phyloP scores from a whole-genome alignment of 1,284 basidiomycete genomes.

The Wolfiporia cocos region DNA sequence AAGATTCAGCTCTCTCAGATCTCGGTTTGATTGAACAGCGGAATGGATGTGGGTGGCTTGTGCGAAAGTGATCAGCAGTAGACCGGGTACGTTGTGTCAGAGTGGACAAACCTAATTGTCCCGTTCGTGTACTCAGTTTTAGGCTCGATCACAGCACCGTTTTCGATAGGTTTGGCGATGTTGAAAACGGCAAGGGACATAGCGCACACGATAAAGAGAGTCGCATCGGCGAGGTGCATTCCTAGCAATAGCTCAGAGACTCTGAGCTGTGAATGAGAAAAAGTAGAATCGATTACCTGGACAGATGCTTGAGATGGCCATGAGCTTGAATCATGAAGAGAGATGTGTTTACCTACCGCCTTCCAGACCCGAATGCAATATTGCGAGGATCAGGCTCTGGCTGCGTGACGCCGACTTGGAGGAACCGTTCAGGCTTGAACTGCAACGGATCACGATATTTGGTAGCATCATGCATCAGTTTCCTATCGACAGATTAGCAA shows the following conservation, averaged over 20 bases:
- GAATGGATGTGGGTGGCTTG: constrained; percentile 26
- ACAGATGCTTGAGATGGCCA: too few relatives aligned
- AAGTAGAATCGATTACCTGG: constrained; percentile 8
- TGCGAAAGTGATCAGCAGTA: too few relatives aligned
- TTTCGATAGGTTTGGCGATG: constrained; percentile 21
- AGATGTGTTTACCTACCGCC: constrained; percentile 21
- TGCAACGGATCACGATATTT: constrained; percentile 21
- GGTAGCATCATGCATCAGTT: constrained; percentile 23
- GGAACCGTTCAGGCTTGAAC: constrained; percentile 27
- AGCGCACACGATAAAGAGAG: constrained; percentile 23
- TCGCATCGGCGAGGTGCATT: constrained; percentile 24
- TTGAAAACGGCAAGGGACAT: constrained; percentile 25
- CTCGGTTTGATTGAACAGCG: constrained; percentile 24
- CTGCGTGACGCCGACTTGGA: constrained; percentile 9
- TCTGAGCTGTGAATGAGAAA: not conserved
- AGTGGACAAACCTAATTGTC: constrained; percentile 20
- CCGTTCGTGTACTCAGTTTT: constrained; percentile 16
- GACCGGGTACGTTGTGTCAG: too few relatives aligned
- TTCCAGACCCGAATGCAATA: constrained; percentile 24
- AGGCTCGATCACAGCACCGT: constrained; percentile 15
- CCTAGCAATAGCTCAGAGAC: constrained; percentile 7
- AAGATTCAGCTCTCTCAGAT: constrained; percentile 13
- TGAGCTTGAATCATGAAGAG: too few relatives aligned
- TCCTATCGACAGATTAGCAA: too few relatives aligned
- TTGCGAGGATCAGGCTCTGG: constrained; percentile 19